These are phyloP conservation scores for Actinomucor elegans DNA, from an alignment of 371 early-diverging fungal genomes.

Conservation along the genomic window DNA sequence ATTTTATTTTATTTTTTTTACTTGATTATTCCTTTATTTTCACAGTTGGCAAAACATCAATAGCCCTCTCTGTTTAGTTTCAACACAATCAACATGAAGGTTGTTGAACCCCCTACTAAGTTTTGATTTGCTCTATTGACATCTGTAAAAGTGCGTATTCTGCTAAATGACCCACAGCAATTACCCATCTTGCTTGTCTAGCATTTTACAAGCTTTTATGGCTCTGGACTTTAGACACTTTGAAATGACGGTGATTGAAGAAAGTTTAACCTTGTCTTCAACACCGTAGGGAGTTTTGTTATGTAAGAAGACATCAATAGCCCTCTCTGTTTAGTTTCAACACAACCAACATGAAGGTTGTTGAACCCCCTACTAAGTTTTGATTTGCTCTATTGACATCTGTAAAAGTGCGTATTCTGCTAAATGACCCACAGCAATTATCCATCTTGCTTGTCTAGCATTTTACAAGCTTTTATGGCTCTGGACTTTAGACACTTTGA, in stretches of 20 bases:
- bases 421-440: too few species aligned
- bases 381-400: conserved; percentile 6
- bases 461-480: too few species aligned
- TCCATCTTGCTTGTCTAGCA: too few species aligned
- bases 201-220: too few species aligned
- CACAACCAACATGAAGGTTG: conserved; percentile 8
- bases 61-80: conserved; percentile 13
- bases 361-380: conserved; percentile 14
- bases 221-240: too few species aligned
- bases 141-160: conserved; percentile 5
- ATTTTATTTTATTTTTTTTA: too few species aligned
- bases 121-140: conserved; percentile 7
- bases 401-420: conserved; percentile 4
- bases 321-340: conserved; percentile 14
- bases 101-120: conserved; percentile 13
- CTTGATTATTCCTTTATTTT: not conserved
- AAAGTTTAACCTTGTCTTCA: conserved; percentile 7
- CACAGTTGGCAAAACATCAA: conserved; percentile 14
- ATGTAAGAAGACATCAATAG: conserved; percentile 14
- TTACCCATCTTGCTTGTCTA: too few species aligned
- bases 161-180: too few species aligned
- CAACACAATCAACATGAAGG: conserved; percentile 11
- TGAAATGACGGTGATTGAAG: conserved; percentile 8
- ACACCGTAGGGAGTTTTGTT: conserved; percentile 4
- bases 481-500: too few species aligned